Conservation (phyloP, 2,329 filamentous ascomycete species). For the Hypoxylon sp. region DNA sequence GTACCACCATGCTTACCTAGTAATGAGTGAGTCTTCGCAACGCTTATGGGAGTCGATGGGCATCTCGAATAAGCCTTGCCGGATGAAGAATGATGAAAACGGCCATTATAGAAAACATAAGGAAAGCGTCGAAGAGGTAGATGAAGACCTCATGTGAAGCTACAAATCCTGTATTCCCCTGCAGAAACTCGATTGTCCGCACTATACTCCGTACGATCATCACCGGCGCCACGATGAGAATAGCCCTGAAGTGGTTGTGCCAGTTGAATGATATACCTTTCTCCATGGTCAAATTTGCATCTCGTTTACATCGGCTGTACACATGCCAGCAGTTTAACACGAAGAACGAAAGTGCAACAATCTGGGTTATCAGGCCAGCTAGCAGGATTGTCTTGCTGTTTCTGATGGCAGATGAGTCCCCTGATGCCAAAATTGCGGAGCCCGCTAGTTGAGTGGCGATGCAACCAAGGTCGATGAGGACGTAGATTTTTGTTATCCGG, state of each 20-base stretch:
- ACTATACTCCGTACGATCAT: conserved; percentile 64
- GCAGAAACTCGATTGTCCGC: conserved; percentile 63
- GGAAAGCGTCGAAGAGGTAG: conserved; percentile 61
- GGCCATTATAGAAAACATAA: conserved; percentile 60
- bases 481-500: conserved; percentile 64
- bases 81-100: conserved; percentile 50
- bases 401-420: conserved; percentile 49
- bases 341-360: conserved; percentile 66
- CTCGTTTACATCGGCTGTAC: conserved; percentile 52
- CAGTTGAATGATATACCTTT: conserved; percentile 26
- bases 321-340: conserved; percentile 60
- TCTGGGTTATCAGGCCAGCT: conserved; percentile 65
- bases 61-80: conserved; percentile 37
- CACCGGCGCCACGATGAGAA: conserved; percentile 55
- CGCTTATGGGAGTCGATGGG: background rate
- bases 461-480: conserved; percentile 62
- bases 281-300: background rate
- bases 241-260: conserved; percentile 48
- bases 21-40: no score
- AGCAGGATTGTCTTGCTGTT: conserved; percentile 62
- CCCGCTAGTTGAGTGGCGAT: conserved; percentile 61
- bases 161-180: conserved; percentile 59
- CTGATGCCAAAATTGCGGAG: conserved; percentile 51
- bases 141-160: conserved; percentile 60
- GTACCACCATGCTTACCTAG: no score